Evolutionary conservation across 441 rosid species (phyloP).

Genomic region (California macrophylla): DNA sequence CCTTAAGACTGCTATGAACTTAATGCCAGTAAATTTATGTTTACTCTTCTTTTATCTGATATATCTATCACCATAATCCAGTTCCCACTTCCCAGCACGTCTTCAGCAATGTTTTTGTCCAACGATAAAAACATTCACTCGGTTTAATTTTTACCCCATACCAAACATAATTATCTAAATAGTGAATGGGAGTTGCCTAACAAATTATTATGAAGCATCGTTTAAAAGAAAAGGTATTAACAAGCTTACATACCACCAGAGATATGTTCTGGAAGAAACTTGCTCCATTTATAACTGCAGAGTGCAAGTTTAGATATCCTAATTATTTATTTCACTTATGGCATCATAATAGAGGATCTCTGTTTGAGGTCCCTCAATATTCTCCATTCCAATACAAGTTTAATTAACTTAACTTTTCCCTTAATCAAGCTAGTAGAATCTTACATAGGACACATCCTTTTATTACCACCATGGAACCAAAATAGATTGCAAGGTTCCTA

Average conservation of each 20-base stretch:
- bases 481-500: background rate
- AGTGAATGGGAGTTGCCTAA: no score
- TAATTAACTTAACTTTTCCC: background rate
- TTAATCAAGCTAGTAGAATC: background rate
- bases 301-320: background rate
- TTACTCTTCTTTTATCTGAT: no score
- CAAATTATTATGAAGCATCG: background rate
- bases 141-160: no score
- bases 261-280: background rate
- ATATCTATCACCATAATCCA: no score
- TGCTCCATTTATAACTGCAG: background rate
- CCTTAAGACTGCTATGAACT: background rate
- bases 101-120: no score
- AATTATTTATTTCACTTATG: background rate
- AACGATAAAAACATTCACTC: no score
- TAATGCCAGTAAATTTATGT: no score
- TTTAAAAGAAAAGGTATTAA: background rate
- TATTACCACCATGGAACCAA: background rate
- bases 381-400: background rate
- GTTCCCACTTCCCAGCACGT: no score
- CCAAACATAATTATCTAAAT: no score
- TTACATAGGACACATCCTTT: background rate
- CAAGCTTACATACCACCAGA: background rate
- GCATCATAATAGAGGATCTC: background rate
- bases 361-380: background rate